Conservation (phyloP, 176 grass and related monocot species). For the Melocanna baccifera region DNA sequence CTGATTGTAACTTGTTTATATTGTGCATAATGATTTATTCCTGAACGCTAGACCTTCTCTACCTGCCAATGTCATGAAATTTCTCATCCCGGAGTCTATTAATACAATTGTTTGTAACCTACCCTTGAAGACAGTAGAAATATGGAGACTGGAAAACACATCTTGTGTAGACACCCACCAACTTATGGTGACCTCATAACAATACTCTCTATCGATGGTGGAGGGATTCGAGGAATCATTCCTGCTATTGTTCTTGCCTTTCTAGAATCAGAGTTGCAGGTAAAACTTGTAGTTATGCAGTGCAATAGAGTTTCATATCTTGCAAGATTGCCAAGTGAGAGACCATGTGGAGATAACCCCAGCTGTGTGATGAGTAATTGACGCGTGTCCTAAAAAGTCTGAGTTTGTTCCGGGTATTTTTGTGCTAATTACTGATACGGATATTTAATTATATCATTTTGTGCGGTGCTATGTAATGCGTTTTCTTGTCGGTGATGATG, state of each 20-base stretch:
- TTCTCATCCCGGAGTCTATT: slow-evolving; percentile 24
- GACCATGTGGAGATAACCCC: no score
- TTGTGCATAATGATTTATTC: slow-evolving; percentile 20
- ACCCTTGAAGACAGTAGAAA: slow-evolving; percentile 16
- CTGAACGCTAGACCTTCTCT: not conserved
- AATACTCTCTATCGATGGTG: slow-evolving; percentile 78
- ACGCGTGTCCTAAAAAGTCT: no score
- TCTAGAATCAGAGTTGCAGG: slow-evolving; percentile 85
- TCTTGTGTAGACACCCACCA: slow-evolving; percentile 58
- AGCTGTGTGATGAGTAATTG: no score
- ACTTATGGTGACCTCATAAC: slow-evolving; percentile 85
- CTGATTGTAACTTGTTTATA: slow-evolving; percentile 27
- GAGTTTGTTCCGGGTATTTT: no score
- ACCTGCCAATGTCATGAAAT: not conserved
- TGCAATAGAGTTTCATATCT: slow-evolving; percentile 12
- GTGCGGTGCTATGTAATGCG: no score
- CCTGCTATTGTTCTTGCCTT: slow-evolving; percentile 70
- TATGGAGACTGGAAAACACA: slow-evolving; percentile 41
- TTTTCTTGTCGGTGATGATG: no score
- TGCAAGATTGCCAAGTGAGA: slow-evolving; percentile 21
- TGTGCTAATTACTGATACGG: no score
- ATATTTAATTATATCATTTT: no score
- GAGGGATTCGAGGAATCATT: slow-evolving; percentile 90
- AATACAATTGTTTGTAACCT: not conserved
- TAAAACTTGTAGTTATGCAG: slow-evolving; percentile 35